Base-by-base conservation (phyloP, 2,329 filamentous ascomycete species). In the Pseudocercospora cruenta region DNA sequence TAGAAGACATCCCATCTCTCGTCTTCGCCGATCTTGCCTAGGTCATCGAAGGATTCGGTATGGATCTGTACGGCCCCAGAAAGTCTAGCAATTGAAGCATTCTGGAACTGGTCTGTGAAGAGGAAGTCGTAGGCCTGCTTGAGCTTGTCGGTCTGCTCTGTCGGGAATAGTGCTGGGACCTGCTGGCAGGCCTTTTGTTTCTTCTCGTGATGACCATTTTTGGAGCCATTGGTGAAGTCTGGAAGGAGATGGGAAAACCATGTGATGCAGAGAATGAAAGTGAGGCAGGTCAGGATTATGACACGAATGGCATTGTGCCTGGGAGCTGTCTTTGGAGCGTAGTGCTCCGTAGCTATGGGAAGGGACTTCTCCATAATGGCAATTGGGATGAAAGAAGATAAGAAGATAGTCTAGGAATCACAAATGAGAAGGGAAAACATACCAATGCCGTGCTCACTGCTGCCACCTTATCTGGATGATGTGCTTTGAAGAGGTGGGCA, bases 21-120 rank as follows among this genome's bases (percentile, higher is more conserved):
- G 70, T 88, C 86, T 45, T 83, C 75, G n/a, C 83, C 83, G 22
- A 87, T 81, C 2, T 79, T 75, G 3, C 85, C 85, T 58, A 86
- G 81, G 64, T 88, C 84, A 65, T 88, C 86, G 68, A 83, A 88
- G 53, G 82, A 86, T 49, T 87, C 77, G 0, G 85, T 84, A 0
- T 84, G 82, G 49, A 88, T 82, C 63, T 82, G 80, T 12, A 88
- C 86, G 4, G 88, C 82, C 6, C 82, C 82, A 21, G 85, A 84
- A 64, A 87, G 82, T 1, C 85, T 81, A 49, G 78, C 70, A 43
- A 86, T 75, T 4, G 76, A 76, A 8, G 69, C 71, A 60, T 77
- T 76, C 14, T 72, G 66, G 72, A 78, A 79, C 24, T 66, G 65
- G 21, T 69, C 43, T 0, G 71, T 76, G 31, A 70, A 73, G 57